Percentiles rank a stretch among this genome's conserved stretches.
Evolutionary conservation across 75 land plant species (phyloP).

Genomic region (Cunninghamia lanceolata): DNA sequence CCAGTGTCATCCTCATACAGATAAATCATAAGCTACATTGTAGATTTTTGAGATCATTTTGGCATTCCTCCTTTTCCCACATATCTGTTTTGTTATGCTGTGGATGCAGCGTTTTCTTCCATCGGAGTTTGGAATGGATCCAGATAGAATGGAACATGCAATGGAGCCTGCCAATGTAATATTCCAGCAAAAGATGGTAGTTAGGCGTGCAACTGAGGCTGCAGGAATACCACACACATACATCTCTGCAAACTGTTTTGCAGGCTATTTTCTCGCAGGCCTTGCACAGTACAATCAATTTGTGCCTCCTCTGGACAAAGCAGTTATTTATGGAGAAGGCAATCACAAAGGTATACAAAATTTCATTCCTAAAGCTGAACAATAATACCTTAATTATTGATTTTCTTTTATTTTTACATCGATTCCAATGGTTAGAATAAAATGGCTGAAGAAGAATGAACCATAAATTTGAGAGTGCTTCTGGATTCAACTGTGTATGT

Average conservation of each 20-base stretch:
- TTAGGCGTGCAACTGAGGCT: conserved; percentile 31
- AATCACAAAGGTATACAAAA: conserved; percentile 26
- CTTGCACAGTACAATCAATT: conserved; percentile 25
- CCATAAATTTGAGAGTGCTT: too few species aligned
- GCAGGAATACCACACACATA: conserved; percentile 44
- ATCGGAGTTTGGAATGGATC: conserved; percentile 50
- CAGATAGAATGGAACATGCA: conserved; percentile 22
- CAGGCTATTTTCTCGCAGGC: conserved; percentile 36
- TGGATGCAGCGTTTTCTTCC: conserved; percentile 40
- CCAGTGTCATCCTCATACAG: too few species aligned
- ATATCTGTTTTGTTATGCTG: background rate
- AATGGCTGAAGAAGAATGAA: background rate
- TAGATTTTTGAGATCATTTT: too few species aligned
- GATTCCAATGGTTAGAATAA: background rate
- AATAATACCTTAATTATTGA: too few species aligned
- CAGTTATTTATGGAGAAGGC: conserved; percentile 36
- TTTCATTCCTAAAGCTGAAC: background rate
- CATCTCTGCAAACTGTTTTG: conserved; percentile 36
- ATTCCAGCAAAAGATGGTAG: conserved; percentile 19
- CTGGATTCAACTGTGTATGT: too few species aligned
- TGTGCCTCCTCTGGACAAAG: conserved; percentile 25
- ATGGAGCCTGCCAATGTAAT: conserved; percentile 15
- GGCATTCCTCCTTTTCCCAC: background rate
- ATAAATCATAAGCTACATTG: too few species aligned
- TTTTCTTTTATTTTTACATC: background rate